Conservation (phyloP, 352 stramenopile genomes). For the Blastocystis hominis region DNA sequence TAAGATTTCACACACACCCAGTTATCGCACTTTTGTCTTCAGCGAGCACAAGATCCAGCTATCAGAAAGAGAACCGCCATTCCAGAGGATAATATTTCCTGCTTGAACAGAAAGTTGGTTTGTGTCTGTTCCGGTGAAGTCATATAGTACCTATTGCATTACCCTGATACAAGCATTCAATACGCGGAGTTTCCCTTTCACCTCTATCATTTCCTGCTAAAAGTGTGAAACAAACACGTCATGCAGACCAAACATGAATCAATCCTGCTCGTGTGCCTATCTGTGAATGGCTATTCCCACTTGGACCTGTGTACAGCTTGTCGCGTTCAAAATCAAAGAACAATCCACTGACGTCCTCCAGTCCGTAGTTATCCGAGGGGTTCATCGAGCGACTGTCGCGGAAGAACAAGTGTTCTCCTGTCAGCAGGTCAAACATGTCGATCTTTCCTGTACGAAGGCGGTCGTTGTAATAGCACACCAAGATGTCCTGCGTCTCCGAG, state of each 20-base stretch:
- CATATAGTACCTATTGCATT: neutral
- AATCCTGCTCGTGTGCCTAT: slow-evolving; percentile 13
- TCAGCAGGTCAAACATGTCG: slow-evolving; percentile 18
- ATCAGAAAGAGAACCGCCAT: neutral
- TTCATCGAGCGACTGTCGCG: neutral
- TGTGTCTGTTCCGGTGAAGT: neutral
- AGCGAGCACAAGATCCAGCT: slow-evolving; percentile 26
- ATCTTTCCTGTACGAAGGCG: slow-evolving; percentile 11
- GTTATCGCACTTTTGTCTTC: neutral
- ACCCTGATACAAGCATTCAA: neutral
- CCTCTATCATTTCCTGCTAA: neutral
- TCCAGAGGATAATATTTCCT: neutral
- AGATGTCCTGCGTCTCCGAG: slow-evolving; percentile 7
- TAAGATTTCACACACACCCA: neutral
- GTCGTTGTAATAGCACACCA: slow-evolving; percentile 32
- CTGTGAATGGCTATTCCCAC: neutral
- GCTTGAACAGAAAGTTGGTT: neutral
- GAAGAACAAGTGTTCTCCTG: neutral
- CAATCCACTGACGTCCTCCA: slow-evolving; percentile 21
- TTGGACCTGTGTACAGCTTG: neutral
- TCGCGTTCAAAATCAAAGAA: neutral
- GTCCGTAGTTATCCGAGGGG: slow-evolving; percentile 18
- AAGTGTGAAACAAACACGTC: neutral
- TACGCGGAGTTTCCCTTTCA: slow-evolving; percentile 5
- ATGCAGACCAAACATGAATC: neutral